Conservation (phyloP, 768 basidiomycete genomes). For the Dacryopinax primogenitus region DNA sequence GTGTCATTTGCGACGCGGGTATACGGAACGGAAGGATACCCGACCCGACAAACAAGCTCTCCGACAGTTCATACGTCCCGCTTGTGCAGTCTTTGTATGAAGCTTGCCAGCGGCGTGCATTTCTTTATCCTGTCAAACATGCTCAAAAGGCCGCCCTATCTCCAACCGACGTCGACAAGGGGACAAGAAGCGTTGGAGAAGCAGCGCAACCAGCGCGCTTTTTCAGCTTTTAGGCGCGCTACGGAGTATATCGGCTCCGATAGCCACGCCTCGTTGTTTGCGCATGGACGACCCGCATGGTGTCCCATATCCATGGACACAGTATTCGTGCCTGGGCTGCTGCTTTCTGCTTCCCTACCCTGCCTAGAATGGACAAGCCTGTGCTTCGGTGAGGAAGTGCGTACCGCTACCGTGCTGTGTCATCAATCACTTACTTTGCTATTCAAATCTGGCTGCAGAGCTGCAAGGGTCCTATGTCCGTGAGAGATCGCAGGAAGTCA, state of each 20-base stretch:
- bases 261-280: background rate
- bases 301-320: background rate
- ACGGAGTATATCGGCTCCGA: background rate
- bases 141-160: background rate
- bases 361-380: background rate
- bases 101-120: background rate
- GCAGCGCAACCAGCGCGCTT: background rate
- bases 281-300: background rate
- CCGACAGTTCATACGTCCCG: background rate
- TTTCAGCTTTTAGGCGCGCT: background rate
- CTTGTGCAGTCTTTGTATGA: background rate
- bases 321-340: constrained; percentile 1
- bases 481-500: background rate
- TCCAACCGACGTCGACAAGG: background rate
- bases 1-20: background rate
- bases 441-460: background rate
- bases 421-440: background rate
- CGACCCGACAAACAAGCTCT: background rate
- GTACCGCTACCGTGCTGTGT: background rate
- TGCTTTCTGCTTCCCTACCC: constrained; percentile 3
- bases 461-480: background rate
- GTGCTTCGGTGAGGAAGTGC: background rate
- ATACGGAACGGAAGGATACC: background rate
- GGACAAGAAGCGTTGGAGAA: background rate
- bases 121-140: constrained; percentile 2